A percentile compares a stretch with the other conserved stretches of the same genome.
Conservation (phyloP, 805 yeast genomes). For the Crinitomyces ghanaensis region DNA sequence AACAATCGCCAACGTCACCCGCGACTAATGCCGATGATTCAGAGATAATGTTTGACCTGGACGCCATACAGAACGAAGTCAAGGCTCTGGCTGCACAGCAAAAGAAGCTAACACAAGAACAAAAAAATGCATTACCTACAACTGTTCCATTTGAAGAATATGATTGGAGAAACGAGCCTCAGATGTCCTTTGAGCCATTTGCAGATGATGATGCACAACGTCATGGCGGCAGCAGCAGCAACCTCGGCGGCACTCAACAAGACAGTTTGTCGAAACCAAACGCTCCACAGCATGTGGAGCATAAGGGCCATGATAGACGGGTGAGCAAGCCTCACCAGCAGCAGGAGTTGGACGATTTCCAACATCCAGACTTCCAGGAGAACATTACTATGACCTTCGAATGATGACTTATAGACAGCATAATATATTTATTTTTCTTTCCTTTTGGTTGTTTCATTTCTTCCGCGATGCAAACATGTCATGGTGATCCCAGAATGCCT, state of each 20-base stretch:
- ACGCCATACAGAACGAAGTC: conserved; percentile 28
- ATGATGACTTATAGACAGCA: conserved; percentile 5
- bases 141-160: conserved; percentile 8
- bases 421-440: conserved; percentile 5
- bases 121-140: conserved; percentile 2
- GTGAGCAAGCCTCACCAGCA: background rate
- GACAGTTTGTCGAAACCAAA: conserved; percentile 1
- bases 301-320: conserved; percentile 1
- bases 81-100: conserved; percentile 19
- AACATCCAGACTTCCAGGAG: conserved; percentile 3
- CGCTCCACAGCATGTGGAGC: conserved; percentile 2
- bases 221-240: conserved; percentile 23
- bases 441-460: background rate
- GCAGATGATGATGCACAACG: conserved; percentile 20
- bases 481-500: conserved; percentile 17
- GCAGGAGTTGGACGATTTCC: background rate
- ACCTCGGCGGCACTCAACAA: conserved; percentile 25
- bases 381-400: conserved; percentile 16
- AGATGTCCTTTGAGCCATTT: conserved; percentile 20
- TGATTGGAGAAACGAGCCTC: conserved; percentile 9
- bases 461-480: conserved; percentile 7
- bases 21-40: conserved; percentile 28
- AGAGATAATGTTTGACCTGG: conserved; percentile 30
- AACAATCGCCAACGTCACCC: background rate
- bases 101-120: conserved; percentile 1